Conservation (phyloP, 116 monocot genomes). For the Zostera marina region DNA sequence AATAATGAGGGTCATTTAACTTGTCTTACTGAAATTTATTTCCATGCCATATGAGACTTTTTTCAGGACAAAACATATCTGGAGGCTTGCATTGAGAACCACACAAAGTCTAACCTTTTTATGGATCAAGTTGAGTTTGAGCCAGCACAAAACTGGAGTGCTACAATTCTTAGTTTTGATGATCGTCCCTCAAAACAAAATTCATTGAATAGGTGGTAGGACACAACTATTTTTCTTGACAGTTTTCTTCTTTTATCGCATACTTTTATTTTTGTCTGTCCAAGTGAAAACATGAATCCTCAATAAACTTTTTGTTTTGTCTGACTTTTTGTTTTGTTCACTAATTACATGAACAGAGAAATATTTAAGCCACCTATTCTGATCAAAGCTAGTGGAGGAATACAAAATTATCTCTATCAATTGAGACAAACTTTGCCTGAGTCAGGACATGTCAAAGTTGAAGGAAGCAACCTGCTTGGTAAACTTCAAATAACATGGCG, state of each 20-base stretch:
- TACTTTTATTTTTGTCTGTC: neutral
- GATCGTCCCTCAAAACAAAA: conserved; percentile 27
- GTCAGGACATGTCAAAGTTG: conserved; percentile 38
- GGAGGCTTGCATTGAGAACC: conserved; percentile 98
- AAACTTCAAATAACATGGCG: conserved; percentile 99
- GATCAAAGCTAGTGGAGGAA: conserved; percentile 80
- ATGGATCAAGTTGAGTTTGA: conserved; percentile 99
- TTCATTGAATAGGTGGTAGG: conserved; percentile 41
- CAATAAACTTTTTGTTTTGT: neutral
- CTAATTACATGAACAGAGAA: conserved; percentile 23
- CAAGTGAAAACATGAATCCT: neutral
- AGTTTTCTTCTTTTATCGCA: neutral
- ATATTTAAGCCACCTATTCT: conserved; percentile 56
- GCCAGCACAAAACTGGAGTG: conserved; percentile 61
- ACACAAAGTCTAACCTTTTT: conserved; percentile 88
- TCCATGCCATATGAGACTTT: conserved; percentile 2
- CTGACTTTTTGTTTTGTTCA: conserved; percentile 2
- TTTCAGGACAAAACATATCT: conserved; percentile 75
- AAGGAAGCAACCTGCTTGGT: conserved; percentile 77
- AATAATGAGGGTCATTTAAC: neutral
- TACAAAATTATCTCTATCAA: conserved; percentile 86
- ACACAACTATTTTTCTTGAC: neutral
- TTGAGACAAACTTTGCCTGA: conserved; percentile 32
- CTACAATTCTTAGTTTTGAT: conserved; percentile 62
- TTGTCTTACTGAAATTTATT: neutral